Percentiles rank a stretch among this genome's conserved stretches.
Conservation (phyloP, 306 rosid genomes). For the Corylus avellana region DNA sequence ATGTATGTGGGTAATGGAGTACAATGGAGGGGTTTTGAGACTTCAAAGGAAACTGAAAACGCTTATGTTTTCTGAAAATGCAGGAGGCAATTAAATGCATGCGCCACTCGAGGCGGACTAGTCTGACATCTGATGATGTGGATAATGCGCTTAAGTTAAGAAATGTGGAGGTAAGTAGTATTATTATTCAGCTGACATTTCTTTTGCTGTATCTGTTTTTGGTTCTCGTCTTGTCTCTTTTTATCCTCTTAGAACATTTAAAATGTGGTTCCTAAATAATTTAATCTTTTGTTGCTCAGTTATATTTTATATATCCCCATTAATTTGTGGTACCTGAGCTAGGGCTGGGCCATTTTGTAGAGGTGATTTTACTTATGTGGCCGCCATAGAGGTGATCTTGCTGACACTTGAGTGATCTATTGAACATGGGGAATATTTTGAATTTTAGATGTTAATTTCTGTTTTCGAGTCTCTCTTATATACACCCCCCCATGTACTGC, state of each 20-base stretch:
- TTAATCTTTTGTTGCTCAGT: not conserved
- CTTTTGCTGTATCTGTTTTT: constrained; percentile 2
- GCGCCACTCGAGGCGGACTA: constrained; percentile 81
- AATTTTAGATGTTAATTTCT: not conserved
- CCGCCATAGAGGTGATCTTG: not conserved
- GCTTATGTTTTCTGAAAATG: constrained; percentile 25
- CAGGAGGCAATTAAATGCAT: constrained; percentile 96
- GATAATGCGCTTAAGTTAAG: constrained; percentile 87
- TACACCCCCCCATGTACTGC: not conserved
- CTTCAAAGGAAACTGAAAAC: not conserved
- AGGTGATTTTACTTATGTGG: not conserved
- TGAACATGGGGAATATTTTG: not conserved
- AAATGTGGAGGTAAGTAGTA: constrained; percentile 67
- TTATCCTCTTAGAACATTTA: not conserved
- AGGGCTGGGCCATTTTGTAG: not conserved
- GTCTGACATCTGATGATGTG: constrained; percentile 68
- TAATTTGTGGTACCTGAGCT: not conserved
- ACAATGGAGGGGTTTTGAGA: not conserved
- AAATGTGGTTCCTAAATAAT: not conserved
- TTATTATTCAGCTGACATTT: not conserved
- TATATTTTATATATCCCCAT: not conserved
- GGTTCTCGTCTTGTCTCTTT: not conserved
- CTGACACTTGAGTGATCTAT: not conserved
- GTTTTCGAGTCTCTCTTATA: not conserved
- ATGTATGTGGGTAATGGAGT: not conserved